Conservation (phyloP, 139 green algal species). For the Microglena sp. region DNA sequence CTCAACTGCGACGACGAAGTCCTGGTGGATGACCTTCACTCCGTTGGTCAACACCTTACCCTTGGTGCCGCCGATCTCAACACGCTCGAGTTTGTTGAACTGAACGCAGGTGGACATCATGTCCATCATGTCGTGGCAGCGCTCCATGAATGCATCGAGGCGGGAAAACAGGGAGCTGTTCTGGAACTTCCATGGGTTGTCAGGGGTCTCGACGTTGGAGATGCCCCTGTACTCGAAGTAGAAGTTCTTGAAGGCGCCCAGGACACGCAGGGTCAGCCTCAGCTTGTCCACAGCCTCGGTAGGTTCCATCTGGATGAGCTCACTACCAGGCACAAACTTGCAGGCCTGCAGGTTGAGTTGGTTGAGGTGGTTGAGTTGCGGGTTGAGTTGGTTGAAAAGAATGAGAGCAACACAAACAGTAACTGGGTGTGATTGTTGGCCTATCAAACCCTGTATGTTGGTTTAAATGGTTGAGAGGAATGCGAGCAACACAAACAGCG, state of each 20-base stretch:
- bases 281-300: constrained; percentile 77
- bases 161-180: constrained; percentile 62
- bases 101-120: constrained; percentile 63
- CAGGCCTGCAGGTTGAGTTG: constrained; percentile 40
- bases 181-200: constrained; percentile 80
- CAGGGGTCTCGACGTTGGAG: constrained; percentile 33
- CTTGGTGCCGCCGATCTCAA: constrained; percentile 81
- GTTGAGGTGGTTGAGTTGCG: background rate
- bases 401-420: background rate
- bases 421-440: no score
- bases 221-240: constrained; percentile 73
- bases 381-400: background rate
- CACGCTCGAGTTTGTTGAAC: constrained; percentile 76
- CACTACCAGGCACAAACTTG: constrained; percentile 57
- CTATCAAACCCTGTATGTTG: no score
- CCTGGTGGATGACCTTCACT: constrained; percentile 62
- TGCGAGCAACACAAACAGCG: no score
- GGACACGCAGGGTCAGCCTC: constrained; percentile 60
- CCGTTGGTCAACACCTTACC: constrained; percentile 62
- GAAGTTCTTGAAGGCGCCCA: constrained; percentile 73
- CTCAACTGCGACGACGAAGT: constrained; percentile 59
- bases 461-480: background rate
- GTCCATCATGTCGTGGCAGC: constrained; percentile 77
- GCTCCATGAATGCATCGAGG: constrained; percentile 74
- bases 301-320: constrained; percentile 70